Conservation (phyloP, 2,329 filamentous ascomycete species). For the Fusarium brevicatenulatum region DNA sequence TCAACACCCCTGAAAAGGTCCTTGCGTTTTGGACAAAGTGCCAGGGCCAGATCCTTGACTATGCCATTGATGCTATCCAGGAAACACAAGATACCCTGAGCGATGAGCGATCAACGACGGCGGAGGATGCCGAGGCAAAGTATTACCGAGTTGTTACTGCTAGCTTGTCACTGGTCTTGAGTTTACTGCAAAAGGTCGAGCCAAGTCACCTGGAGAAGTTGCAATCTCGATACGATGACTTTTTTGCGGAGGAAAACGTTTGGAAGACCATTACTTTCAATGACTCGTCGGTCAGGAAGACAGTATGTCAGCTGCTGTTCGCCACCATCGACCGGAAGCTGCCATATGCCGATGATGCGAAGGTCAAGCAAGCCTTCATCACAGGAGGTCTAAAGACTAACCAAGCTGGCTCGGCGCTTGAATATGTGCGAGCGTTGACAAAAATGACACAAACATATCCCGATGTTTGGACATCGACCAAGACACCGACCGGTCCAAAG, state of each 20-base stretch:
- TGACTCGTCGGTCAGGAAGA: constrained; percentile 63
- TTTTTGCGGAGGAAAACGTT: constrained; percentile 73
- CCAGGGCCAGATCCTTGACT: constrained; percentile 82
- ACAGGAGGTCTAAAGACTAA: constrained; percentile 76
- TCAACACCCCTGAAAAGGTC: constrained; percentile 83
- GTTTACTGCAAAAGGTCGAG: constrained; percentile 61
- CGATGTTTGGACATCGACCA: constrained; percentile 75
- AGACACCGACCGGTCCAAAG: constrained; percentile 58
- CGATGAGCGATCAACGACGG: constrained; percentile 84
- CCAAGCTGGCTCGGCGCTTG: constrained; percentile 78
- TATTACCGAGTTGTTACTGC: constrained; percentile 77
- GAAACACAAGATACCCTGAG: constrained; percentile 87
- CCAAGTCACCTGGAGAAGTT: constrained; percentile 67
- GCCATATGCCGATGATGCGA: constrained; percentile 60
- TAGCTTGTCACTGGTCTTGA: constrained; percentile 65
- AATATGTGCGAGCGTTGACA: constrained; percentile 74
- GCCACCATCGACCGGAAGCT: constrained; percentile 60
- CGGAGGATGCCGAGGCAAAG: constrained; percentile 87
- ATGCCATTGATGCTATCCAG: constrained; percentile 80
- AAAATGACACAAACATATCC: constrained; percentile 72
- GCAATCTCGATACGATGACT: constrained; percentile 68
- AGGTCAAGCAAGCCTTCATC: constrained; percentile 70
- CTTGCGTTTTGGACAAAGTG: constrained; percentile 82
- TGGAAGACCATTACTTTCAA: constrained; percentile 74
- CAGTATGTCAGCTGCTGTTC: constrained; percentile 62